Percentiles rank a stretch among this genome's conserved stretches.
Evolutionary conservation across 139 green algal species (phyloP).

Genomic region (Eudorina sp.): DNA sequence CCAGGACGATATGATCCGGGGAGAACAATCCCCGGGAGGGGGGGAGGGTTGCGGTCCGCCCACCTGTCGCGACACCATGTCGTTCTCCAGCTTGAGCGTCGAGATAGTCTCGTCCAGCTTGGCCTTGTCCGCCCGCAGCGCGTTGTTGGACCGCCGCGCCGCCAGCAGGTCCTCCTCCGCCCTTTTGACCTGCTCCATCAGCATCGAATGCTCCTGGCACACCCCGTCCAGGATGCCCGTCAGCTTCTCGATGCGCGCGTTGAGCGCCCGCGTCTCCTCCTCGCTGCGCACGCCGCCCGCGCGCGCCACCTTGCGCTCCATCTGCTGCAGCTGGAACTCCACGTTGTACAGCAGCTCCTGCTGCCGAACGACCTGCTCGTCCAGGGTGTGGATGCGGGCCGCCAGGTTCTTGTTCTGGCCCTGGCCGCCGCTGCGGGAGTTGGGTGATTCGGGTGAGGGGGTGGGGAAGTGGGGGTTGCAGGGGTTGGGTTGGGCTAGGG

Average conservation of each 20-base stretch:
- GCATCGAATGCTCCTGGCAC: conserved; percentile 78
- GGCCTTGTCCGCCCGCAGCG: conserved; percentile 48
- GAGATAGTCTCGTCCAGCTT: conserved; percentile 73
- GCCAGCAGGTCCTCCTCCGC: conserved; percentile 80
- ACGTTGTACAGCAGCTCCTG: conserved; percentile 91
- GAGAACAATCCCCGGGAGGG: no score
- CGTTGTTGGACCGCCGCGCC: conserved; percentile 56
- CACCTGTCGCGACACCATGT: conserved; percentile 66
- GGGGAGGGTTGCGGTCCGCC: neutral
- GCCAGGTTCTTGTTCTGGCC: conserved; percentile 85
- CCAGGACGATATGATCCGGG: neutral
- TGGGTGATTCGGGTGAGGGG: no score
- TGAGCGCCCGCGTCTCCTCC: conserved; percentile 85
- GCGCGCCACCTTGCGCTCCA: conserved; percentile 87
- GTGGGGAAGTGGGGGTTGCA: no score
- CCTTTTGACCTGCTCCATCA: conserved; percentile 80
- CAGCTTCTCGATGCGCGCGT: conserved; percentile 75
- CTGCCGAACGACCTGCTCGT: conserved; percentile 81
- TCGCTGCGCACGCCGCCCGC: conserved; percentile 81
- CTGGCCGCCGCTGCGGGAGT: conserved; percentile 66
- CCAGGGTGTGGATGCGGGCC: conserved; percentile 67
- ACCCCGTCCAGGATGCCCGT: conserved; percentile 72
- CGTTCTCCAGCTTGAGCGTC: conserved; percentile 79
- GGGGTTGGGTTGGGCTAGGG: no score
- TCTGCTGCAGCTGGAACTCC: conserved; percentile 86